A percentile compares a stretch with the other conserved stretches of the same genome.
Evolutionary conservation across 2,329 filamentous ascomycete genomes (phyloP).

Genomic region (Phoma herbarum): DNA sequence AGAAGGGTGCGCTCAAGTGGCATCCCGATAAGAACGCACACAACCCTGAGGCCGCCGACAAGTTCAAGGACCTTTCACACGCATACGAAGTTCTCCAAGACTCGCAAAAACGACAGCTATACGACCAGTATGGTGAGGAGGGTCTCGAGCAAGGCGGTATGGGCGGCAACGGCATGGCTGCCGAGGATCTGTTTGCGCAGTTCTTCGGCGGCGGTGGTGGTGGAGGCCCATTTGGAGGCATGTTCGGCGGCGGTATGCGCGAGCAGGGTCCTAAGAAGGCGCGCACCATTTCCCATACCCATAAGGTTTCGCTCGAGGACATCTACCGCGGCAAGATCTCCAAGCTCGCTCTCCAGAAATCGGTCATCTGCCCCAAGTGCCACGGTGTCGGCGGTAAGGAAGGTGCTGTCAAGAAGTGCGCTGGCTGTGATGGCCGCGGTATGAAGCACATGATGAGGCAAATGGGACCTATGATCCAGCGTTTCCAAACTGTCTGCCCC

Average conservation of each 20-base stretch:
- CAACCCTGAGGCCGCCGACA: conserved; percentile 92
- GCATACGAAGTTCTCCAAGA: conserved; percentile 97
- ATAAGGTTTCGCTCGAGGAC: conserved; percentile 97
- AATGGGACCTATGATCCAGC: conserved; percentile 99
- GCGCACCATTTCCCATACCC: conserved; percentile 95
- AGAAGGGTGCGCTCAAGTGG: conserved; percentile 81
- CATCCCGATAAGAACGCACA: conserved; percentile 96
- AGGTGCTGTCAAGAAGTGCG: conserved; percentile 92
- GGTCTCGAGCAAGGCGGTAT: conserved; percentile 87
- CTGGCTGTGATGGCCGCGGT: conserved; percentile 89
- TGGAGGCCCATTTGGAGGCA: conserved; percentile 71
- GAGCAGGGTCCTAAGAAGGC: conserved; percentile 88
- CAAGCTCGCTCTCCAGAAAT: conserved; percentile 96
- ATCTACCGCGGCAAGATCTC: conserved; percentile 98
- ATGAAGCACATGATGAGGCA: conserved; percentile 99
- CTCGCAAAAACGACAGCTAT: conserved; percentile 86
- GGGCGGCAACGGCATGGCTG: conserved; percentile 81
- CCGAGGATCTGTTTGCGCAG: conserved; percentile 94
- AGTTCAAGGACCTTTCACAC: conserved; percentile 97
- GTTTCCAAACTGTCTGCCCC: conserved; percentile 98
- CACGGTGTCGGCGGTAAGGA: conserved; percentile 96
- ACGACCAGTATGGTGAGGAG: conserved; percentile 98
- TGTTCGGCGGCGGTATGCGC: conserved; percentile 70
- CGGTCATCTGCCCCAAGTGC: conserved; percentile 94
- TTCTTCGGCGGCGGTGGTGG: conserved; percentile 80